Conservation (phyloP, 495 filamentous ascomycete species). For the Podospora bellae-mahoneyi region DNA sequence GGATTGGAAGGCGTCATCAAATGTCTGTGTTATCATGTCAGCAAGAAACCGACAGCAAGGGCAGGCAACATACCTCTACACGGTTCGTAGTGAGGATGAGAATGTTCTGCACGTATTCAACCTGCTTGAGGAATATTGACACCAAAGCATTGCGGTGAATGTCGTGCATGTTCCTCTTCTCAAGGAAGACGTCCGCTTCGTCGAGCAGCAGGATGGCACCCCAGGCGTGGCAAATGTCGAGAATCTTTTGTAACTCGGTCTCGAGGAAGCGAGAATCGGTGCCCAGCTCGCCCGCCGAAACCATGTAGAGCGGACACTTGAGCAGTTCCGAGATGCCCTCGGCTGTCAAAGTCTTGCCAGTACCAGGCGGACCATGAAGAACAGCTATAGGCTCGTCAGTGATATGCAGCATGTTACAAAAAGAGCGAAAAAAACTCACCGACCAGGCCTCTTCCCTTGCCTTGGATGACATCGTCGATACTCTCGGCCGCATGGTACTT, state of each 20-base stretch:
- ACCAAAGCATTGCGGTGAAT: constrained; percentile 74
- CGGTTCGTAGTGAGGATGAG: constrained; percentile 54
- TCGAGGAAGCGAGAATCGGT: constrained; percentile 77
- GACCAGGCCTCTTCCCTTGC: constrained; percentile 53
- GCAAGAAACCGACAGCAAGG: background rate
- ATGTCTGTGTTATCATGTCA: constrained; percentile 43
- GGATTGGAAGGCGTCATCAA: constrained; percentile 62
- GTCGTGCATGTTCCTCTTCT: constrained; percentile 69
- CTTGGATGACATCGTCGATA: constrained; percentile 59
- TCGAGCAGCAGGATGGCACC: constrained; percentile 75
- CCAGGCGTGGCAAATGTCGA: constrained; percentile 86
- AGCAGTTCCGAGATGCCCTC: constrained; percentile 84
- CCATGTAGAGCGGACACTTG: constrained; percentile 80
- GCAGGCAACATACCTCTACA: constrained; percentile 43
- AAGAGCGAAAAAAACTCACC: constrained; percentile 69
- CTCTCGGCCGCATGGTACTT: constrained; percentile 72
- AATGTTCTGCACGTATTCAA: constrained; percentile 54
- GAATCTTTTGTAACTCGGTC: constrained; percentile 73
- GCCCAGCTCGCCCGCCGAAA: constrained; percentile 76
- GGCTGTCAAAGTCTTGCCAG: constrained; percentile 85
- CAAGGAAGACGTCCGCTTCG: constrained; percentile 77
- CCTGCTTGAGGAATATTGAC: constrained; percentile 53
- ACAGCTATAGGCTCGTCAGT: constrained; percentile 42
- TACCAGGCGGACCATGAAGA: constrained; percentile 79
- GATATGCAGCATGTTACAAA: constrained; percentile 1